Evolutionary conservation across 495 filamentous ascomycete species (phyloP).

Genomic region (Haplographium delicatum): DNA sequence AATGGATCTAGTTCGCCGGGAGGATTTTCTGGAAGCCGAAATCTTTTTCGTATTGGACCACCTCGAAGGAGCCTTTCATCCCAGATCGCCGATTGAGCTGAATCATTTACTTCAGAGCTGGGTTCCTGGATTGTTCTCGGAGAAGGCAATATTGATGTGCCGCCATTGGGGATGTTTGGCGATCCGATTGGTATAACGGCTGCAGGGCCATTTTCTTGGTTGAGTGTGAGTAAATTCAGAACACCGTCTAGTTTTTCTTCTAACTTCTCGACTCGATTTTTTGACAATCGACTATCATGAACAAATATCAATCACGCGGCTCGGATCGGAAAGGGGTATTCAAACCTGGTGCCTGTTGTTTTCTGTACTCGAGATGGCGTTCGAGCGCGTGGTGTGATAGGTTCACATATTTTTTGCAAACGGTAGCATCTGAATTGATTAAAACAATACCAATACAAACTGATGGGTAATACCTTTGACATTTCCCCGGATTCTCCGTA

Average conservation of each 20-base stretch:
- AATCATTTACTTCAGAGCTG: neutral
- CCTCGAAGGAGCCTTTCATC: conserved; percentile 3
- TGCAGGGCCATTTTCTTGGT: neutral
- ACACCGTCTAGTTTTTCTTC: conserved; percentile 22
- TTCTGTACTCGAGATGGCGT: neutral
- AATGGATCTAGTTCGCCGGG: neutral
- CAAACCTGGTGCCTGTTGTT: neutral
- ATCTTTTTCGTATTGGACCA: too few species aligned
- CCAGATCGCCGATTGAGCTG: neutral
- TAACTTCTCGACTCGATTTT: conserved; percentile 10
- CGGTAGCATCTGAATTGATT: conserved; percentile 1
- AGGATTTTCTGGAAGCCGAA: neutral
- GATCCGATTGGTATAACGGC: neutral
- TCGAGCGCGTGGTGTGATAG: neutral
- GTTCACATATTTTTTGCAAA: conserved; percentile 5
- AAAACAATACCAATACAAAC: neutral
- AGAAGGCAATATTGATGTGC: neutral
- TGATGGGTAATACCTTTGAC: conserved; percentile 1
- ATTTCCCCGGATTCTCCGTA: neutral
- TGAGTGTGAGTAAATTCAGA: conserved; percentile 12
- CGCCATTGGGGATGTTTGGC: neutral
- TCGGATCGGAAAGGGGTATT: neutral
- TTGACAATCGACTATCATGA: conserved; percentile 1
- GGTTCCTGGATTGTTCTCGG: neutral
- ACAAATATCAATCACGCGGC: neutral